These are phyloP conservation scores for Leccinum pellstonianum DNA, from an alignment of 768 basidiomycete genomes.

Conservation along the genomic window DNA sequence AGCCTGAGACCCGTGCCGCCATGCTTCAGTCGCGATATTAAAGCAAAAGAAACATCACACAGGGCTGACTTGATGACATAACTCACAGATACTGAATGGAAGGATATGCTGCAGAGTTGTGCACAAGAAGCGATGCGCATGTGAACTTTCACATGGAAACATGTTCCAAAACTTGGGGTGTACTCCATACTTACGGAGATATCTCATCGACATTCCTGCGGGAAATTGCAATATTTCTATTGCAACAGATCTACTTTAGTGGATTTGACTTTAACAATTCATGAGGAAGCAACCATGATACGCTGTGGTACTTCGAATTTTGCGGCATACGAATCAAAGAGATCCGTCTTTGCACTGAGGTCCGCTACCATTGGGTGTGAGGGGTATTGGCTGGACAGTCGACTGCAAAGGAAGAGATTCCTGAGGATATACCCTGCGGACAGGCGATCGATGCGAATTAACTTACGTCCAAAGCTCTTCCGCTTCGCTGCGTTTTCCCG, in stretches of 20 bases:
- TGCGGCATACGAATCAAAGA: slow-evolving; percentile 63
- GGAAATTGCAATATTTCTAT: background rate
- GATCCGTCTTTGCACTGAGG: slow-evolving; percentile 53
- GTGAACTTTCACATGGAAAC: background rate
- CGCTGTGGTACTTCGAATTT: slow-evolving; percentile 61
- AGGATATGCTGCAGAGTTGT: background rate
- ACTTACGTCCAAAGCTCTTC: slow-evolving; percentile 72
- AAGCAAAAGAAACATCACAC: background rate
- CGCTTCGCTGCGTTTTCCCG: slow-evolving; percentile 55
- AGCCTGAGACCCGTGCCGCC: background rate
- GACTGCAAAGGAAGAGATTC: slow-evolving; percentile 29
- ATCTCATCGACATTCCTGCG: background rate
- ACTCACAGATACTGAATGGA: background rate
- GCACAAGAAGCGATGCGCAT: background rate
- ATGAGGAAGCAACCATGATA: slow-evolving; percentile 29
- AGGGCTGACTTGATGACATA: background rate
- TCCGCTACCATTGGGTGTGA: slow-evolving; percentile 69
- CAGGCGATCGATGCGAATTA: slow-evolving; percentile 1
- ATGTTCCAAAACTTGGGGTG: background rate
- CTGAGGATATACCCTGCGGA: slow-evolving; percentile 5
- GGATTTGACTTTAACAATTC: slow-evolving; percentile 1
- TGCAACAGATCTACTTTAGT: background rate
- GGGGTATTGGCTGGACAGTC: slow-evolving; percentile 51
- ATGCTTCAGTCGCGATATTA: background rate
- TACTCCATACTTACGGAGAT: background rate